phyloP scores from a whole-genome alignment of 352 stramenopile species.

The Globisporangium viniferum region DNA sequence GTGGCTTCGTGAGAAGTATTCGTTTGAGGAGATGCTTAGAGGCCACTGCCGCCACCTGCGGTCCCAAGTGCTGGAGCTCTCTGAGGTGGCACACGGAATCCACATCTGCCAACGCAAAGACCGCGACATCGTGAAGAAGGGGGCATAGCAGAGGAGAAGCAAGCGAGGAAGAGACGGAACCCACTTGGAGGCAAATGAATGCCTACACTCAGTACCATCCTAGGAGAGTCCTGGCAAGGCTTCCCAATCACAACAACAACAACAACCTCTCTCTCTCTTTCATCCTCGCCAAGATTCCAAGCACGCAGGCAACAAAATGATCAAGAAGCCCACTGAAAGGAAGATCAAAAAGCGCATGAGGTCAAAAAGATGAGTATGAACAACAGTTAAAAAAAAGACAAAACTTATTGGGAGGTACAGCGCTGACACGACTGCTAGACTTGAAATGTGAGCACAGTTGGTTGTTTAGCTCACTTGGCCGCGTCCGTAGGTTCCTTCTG shows the following conservation, averaged over 20 bases:
- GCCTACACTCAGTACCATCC: too few relatives aligned
- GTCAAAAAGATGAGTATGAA: not conserved
- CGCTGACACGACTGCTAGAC: not conserved
- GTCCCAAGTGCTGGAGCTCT: not conserved
- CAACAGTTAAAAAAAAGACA: not conserved
- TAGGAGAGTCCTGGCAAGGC: too few relatives aligned
- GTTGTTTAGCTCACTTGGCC: slow-evolving; percentile 58
- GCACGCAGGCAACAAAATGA: too few relatives aligned
- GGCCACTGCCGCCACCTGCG: not conserved
- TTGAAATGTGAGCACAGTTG: not conserved
- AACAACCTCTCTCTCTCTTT: too few relatives aligned
- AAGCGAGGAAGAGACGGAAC: not conserved
- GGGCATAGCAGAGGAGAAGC: not conserved
- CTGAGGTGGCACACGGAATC: not conserved
- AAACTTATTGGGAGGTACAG: not conserved
- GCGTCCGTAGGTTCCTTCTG: slow-evolving; percentile 78
- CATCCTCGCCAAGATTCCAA: too few relatives aligned
- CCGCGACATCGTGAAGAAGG: not conserved
- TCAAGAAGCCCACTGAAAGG: too few relatives aligned
- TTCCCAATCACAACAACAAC: too few relatives aligned
- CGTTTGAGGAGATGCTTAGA: not conserved
- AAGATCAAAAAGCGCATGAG: not conserved
- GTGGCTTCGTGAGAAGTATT: not conserved
- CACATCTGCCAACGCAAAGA: not conserved
- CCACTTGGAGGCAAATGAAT: too few relatives aligned